phyloP scores from a whole-genome alignment of 257 asterid genomes.

The Cynanchum wilfordii region DNA sequence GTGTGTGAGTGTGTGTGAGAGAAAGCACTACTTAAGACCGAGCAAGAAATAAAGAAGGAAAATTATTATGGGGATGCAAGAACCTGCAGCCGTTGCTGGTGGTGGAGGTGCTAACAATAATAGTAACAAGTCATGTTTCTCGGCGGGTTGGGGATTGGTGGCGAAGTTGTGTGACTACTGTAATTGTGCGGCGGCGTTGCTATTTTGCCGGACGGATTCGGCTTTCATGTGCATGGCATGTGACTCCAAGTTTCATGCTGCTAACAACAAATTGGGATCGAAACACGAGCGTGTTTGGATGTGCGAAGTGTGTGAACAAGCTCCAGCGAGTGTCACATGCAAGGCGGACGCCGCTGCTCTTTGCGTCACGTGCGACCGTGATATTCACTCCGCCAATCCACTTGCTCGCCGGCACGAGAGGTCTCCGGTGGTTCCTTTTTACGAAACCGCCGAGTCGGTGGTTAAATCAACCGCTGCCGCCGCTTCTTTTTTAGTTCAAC shows the following conservation, averaged over 20 bases:
- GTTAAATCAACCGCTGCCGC: constrained; percentile 44
- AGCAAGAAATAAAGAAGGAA: neutral
- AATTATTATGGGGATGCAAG: neutral
- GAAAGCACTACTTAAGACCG: neutral
- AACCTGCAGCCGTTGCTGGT: constrained; percentile 16
- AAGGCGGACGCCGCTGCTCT: constrained; percentile 81
- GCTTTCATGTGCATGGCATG: constrained; percentile 62
- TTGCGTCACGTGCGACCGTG: constrained; percentile 69
- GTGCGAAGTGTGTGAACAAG: constrained; percentile 81
- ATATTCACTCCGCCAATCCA: constrained; percentile 74
- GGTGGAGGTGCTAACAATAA: constrained; percentile 21
- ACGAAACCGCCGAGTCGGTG: constrained; percentile 51
- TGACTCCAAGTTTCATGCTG: constrained; percentile 44
- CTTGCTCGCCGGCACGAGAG: constrained; percentile 70
- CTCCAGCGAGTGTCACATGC: constrained; percentile 65
- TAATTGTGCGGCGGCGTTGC: constrained; percentile 53
- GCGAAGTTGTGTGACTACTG: constrained; percentile 72
- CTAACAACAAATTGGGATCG: neutral
- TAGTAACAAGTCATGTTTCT: constrained; percentile 26
- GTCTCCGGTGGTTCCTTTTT: constrained; percentile 57
- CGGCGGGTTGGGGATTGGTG: constrained; percentile 35
- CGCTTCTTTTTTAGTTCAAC: constrained; percentile 20
- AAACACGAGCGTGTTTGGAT: constrained; percentile 66
- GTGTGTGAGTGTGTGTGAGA: neutral
- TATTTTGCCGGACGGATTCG: constrained; percentile 62